Evolutionary conservation across 2,329 filamentous ascomycete species (phyloP), one percentile per base, ranked within the genome.

Genomic region (Colletotrichum shisoi): DNA sequence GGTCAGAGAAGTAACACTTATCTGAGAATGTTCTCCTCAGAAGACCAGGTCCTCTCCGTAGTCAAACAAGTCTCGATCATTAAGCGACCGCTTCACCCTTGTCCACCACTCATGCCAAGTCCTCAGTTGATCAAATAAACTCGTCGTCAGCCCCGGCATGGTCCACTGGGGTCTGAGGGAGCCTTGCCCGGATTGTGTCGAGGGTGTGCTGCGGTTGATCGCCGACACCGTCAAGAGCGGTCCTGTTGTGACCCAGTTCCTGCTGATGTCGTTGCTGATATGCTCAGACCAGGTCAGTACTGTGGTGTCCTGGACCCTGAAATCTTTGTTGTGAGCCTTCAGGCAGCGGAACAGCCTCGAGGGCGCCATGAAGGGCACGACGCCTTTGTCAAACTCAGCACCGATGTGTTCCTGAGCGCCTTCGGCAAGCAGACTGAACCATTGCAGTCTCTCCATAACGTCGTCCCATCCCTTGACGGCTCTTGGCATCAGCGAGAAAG

Each of bases 181-280:
- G 12, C 79, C 79, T 61, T 77, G 77, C 2, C 74, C 76, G 4
- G 76, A 74, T 57, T 81, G 78, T 19, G 76, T 78, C 27, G 71
- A 72, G 4, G 72, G 64, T 7, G 74, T 72, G 12, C 72, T 74
- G 13, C 71, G 72, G 75, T 76, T 4, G 80, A 79, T 3, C 76
- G 77, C 62, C 76, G 79, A 27, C n/a, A 83, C 76, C 0, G 75
- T 78, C 12, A 83, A 76, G 3, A 66, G 73, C 2, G 72, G 71
- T 3, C 71, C 72, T 3, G 73, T 73, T 1, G 75, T 71, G 8
- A 77, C 65, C 84, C 84, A 86, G 48, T 79, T 82, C 51, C 76
- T 78, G 4, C 74, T 73, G 12, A 85, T 78, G 48, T 86, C 83
- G 9, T 77, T 75, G 5, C 78, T 62, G 44, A 86, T 82, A 56